Percentiles rank a stretch among this genome's conserved stretches.
These are phyloP conservation scores for Didymella keratinophila DNA, from an alignment of 2,329 filamentous ascomycete genomes.

Conservation along the genomic window DNA sequence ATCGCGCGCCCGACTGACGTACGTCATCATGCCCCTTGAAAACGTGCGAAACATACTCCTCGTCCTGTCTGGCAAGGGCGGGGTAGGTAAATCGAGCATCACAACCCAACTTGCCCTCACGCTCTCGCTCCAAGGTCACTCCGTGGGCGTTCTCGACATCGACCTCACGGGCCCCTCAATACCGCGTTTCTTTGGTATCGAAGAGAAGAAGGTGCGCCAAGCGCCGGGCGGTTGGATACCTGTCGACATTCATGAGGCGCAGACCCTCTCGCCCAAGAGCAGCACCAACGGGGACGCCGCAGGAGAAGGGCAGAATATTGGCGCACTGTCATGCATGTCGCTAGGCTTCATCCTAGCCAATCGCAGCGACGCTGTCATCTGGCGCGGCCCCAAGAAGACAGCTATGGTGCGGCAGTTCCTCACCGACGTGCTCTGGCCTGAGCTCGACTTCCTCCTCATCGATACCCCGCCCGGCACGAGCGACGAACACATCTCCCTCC, in stretches of 20 bases:
- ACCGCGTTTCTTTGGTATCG: slow-evolving; percentile 90
- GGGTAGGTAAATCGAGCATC: slow-evolving; percentile 97
- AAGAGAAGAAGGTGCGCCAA: slow-evolving; percentile 88
- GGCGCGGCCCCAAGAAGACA: slow-evolving; percentile 98
- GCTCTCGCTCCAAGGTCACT: slow-evolving; percentile 82
- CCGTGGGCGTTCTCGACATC: slow-evolving; percentile 93
- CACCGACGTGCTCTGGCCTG: slow-evolving; percentile 85
- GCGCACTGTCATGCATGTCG: slow-evolving; percentile 83
- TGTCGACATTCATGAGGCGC: slow-evolving; percentile 77
- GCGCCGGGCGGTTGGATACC: slow-evolving; percentile 92
- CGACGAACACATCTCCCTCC: slow-evolving; percentile 95
- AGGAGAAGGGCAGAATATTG: slow-evolving; percentile 53
- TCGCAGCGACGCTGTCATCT: slow-evolving; percentile 91
- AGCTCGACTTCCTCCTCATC: slow-evolving; percentile 89
- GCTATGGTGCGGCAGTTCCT: slow-evolving; percentile 98
- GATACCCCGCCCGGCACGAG: slow-evolving; percentile 96
- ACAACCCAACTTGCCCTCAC: slow-evolving; percentile 95
- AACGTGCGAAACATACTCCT: slow-evolving; percentile 81
- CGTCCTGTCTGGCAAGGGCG: slow-evolving; percentile 94
- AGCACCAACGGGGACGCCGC: slow-evolving; percentile 17
- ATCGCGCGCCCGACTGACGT: slow-evolving; percentile 37
- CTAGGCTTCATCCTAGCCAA: slow-evolving; percentile 87
- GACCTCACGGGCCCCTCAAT: slow-evolving; percentile 97
- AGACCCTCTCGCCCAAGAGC: slow-evolving; percentile 30
- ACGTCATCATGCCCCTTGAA: slow-evolving; percentile 66